A percentile compares a stretch with the other conserved stretches of the same genome.
phyloP scores from a whole-genome alignment of 768 basidiomycete species.

The Naematelia encephala region DNA sequence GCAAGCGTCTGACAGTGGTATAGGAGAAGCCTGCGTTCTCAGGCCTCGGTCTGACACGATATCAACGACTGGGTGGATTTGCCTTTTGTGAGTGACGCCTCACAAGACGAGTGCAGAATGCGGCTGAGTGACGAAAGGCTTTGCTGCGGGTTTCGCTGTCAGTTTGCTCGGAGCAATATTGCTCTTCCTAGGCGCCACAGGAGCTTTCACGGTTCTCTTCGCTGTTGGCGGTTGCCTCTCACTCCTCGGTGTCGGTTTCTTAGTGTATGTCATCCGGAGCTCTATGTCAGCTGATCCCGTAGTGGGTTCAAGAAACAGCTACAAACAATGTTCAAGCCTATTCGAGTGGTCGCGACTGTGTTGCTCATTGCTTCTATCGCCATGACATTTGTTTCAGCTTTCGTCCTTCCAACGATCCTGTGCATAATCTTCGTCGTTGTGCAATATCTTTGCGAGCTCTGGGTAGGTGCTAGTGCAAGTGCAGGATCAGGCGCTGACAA shows the following conservation, averaged over 20 bases:
- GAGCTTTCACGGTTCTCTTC: conserved; percentile 78
- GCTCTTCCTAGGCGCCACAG: conserved; percentile 67
- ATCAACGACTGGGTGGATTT: conserved; percentile 81
- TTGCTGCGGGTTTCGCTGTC: conserved; percentile 69
- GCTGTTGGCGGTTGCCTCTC: conserved; percentile 75
- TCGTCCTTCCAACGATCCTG: conserved; percentile 55
- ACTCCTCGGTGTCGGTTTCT: conserved; percentile 82
- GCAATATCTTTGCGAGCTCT: conserved; percentile 85
- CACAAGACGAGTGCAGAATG: neutral
- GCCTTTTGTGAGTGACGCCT: conserved; percentile 65
- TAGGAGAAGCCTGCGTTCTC: conserved; percentile 83
- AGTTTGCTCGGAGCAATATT: conserved; percentile 75
- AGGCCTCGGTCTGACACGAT: conserved; percentile 71
- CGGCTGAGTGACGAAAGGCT: conserved; percentile 54
- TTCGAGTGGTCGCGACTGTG: conserved; percentile 76
- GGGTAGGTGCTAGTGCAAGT: conserved; percentile 57
- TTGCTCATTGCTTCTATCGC: conserved; percentile 73
- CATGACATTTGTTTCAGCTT: conserved; percentile 81
- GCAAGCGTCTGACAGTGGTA: neutral
- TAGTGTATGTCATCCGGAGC: conserved; percentile 62
- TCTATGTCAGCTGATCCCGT: neutral
- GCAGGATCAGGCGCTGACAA: neutral
- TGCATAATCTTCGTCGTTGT: conserved; percentile 70
- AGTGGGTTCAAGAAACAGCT: conserved; percentile 61
- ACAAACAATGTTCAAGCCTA: conserved; percentile 91